Evolutionary conservation across 2,329 filamentous ascomycete species (phyloP), one percentile per base, ranked within the genome.

Genomic region (Xylaria sp.): DNA sequence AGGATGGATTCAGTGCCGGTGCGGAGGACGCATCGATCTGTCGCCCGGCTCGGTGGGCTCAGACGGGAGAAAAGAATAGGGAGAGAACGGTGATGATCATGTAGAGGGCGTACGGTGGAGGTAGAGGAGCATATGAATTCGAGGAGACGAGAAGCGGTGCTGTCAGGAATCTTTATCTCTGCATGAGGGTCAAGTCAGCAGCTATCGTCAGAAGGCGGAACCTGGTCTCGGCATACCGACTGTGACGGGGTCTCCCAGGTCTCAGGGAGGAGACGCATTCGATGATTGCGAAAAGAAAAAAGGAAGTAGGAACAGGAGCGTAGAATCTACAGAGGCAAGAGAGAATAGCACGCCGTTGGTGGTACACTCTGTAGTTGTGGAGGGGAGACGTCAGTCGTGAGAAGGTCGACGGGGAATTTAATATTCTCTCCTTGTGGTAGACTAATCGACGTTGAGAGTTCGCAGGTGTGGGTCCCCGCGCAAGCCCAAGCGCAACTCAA

Each of bases 381-480:
- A 26, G 13, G 22, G 13, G 21, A 26, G 18, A 19, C 8, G 29
- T 34, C 5, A 13, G 29, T 34, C 3, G 29, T 7, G 22, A 26
- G 41, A 21, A 44, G 13, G 26, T 22, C 29, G 21, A 44, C 41
- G 41, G 41, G 16, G 41, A 26, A 44, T 44, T 44, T 44, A 44
- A 44, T 44, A 44, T 44, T 44, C 40, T 26, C 29, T 34, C 26
- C 5, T 34, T 34, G 29, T 34, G 29, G 29, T 34, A 34, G 29
- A 26, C 41, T 44, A 44, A 44, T 44, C n/a, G 41, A 22, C 20
- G 41, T 41, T 44, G 22, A 44, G 21, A 26, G 22, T n/a, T 44
- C 26, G 21, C 21, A 26, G 41, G 41, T 44, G 41, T 44, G 41
- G 41, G 41, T 16, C 41, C 41, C 21, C 29, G 29, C 29, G 16